phyloP scores from a whole-genome alignment of 495 filamentous ascomycete genomes.

The Aspergillus heteromorphus region DNA sequence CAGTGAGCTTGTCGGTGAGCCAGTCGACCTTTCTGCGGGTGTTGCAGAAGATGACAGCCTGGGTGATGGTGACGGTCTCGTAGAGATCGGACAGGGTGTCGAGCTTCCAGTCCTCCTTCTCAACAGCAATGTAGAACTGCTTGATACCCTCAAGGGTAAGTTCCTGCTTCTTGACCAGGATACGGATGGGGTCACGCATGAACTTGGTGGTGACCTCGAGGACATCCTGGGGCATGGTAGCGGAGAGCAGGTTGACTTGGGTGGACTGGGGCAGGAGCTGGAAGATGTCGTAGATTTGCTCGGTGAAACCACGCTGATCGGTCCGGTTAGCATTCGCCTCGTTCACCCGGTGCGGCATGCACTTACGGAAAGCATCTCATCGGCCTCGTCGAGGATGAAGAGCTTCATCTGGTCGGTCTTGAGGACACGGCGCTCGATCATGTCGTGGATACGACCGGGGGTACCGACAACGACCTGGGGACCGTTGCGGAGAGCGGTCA shows the following conservation, averaged over 20 bases:
- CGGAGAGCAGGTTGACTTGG: conserved; percentile 94
- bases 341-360: neutral
- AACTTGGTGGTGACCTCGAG: conserved; percentile 99
- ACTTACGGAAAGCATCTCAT: conserved; percentile 94
- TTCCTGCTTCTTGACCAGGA: conserved; percentile 99
- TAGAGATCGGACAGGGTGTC: conserved; percentile 98
- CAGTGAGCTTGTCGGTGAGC: conserved; percentile 98
- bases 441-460: conserved; percentile 95
- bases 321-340: neutral
- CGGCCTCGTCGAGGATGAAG: conserved; percentile 97
- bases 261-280: conserved; percentile 95
- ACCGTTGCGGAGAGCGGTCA: conserved; percentile 91
- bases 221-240: conserved; percentile 97
- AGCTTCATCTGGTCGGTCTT: conserved; percentile 97
- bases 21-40: conserved; percentile 99
- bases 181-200: conserved; percentile 98
- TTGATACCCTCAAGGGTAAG: conserved; percentile 98
- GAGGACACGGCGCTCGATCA: conserved; percentile 95
- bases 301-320: conserved; percentile 84
- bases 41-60: conserved; percentile 99
- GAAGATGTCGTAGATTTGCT: conserved; percentile 99
- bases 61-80: conserved; percentile 98
- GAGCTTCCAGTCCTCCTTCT: conserved; percentile 99
- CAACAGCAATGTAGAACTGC: conserved; percentile 99
- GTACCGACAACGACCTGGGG: conserved; percentile 96